Percentiles rank a stretch among this genome's conserved stretches.
phyloP scores from a whole-genome alignment of 208 protist species.

The Leishmania amazonensis region DNA sequence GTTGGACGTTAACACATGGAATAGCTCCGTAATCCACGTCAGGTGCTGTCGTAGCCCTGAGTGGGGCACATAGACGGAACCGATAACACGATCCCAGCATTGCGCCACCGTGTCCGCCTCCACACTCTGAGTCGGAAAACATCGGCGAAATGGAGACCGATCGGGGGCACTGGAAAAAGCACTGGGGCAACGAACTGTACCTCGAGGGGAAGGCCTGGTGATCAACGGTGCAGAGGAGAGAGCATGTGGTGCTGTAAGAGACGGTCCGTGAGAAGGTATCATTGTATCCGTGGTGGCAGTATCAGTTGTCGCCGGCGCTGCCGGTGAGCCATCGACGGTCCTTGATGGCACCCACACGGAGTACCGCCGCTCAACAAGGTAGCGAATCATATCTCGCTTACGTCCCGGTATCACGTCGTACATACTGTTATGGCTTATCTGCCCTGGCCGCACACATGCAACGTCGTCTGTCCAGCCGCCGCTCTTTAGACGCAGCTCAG shows the following conservation, averaged over 20 bases:
- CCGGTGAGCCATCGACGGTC: background rate
- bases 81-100: conserved; percentile 60
- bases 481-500: background rate
- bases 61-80: conserved; percentile 47
- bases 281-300: background rate
- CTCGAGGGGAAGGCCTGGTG: background rate
- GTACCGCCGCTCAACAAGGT: conserved; percentile 42
- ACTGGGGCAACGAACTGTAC: background rate
- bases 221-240: background rate
- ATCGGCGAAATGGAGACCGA: background rate
- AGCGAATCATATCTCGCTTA: conserved; percentile 61
- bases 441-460: background rate
- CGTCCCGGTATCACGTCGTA: conserved; percentile 36
- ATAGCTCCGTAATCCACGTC: conserved; percentile 35
- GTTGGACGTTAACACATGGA: conserved; percentile 60
- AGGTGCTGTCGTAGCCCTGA: conserved; percentile 33
- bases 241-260: background rate
- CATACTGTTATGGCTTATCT: background rate
- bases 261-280: background rate
- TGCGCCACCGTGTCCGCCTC: conserved; percentile 29
- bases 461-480: background rate
- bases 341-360: conserved; percentile 9
- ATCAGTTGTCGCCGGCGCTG: background rate
- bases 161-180: background rate
- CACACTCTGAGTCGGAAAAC: conserved; percentile 10